Conservation (phyloP, 176 grass and related monocot genomes). For the Aegilops bicornis region DNA sequence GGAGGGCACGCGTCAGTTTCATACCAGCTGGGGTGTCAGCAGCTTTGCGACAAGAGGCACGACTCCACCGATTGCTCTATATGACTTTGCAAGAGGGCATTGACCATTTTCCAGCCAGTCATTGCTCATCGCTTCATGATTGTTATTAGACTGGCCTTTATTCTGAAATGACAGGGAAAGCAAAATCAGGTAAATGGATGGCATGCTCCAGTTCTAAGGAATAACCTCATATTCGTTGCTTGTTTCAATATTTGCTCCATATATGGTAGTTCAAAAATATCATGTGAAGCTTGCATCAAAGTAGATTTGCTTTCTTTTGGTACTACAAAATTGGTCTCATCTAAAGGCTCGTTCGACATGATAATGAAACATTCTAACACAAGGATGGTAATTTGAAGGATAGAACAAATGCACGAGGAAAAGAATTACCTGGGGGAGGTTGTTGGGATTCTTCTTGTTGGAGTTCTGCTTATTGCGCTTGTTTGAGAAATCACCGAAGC, state of each 20-base stretch:
- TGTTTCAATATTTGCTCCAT: background rate
- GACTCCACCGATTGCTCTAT: conserved; percentile 51
- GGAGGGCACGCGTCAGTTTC: conserved; percentile 72
- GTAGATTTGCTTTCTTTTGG: conserved; percentile 12
- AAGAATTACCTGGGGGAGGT: conserved; percentile 52
- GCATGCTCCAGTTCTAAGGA: background rate
- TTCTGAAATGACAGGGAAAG: conserved; percentile 50
- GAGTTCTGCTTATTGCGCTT: conserved; percentile 61
- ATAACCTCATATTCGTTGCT: background rate
- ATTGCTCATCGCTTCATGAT: conserved; percentile 65
- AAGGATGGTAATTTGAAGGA: background rate
- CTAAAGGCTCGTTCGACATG: background rate
- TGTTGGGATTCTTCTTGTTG: conserved; percentile 63
- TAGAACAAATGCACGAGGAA: background rate
- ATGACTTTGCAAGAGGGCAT: conserved; percentile 80
- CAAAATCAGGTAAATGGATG: conserved; percentile 17
- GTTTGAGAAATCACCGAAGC: conserved; percentile 70
- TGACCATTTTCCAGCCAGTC: conserved; percentile 82
- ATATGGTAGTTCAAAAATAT: background rate
- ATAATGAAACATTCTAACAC: background rate
- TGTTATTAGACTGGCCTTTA: conserved; percentile 39
- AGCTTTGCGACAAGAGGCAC: conserved; percentile 74
- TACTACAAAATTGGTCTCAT: background rate
- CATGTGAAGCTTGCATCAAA: background rate
- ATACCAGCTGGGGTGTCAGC: conserved; percentile 65